Base-by-base conservation (phyloP, 1,284 basidiomycete genomes). In the Agaricales sp. region DNA sequence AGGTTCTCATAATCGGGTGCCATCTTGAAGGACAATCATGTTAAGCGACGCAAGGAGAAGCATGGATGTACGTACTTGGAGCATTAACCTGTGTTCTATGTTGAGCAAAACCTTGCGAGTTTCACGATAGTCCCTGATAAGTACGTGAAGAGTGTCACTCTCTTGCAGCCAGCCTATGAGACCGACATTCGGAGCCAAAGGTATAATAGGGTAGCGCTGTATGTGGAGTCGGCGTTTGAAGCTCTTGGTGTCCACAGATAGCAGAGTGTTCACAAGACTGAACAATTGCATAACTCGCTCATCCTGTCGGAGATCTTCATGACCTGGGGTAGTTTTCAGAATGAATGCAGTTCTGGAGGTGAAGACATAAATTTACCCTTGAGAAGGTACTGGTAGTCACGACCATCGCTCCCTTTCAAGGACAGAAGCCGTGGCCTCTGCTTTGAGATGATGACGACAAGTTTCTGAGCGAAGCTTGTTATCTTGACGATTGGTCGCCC, bases 271-370 rank as follows among this genome's bases (percentile, higher is more conserved):
- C 63, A 99, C 90, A 48, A 99, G 80, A 51, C 95, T 91, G 66
- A 99, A 99, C 11, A 99, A 76, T 65, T 99, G 96, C 96, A 99
- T 99, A 52, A 99, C 96, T 53, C 96, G 81, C 63, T 99, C 96
- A 64, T 99, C 96, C 68, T 99, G 96, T 48, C 96, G 92, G 55
- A 99, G 73, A 70, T 99, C 96, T 68, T 99, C 96, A 67, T 98
- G 95, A n/a, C 91, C 89, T 91, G 53, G 26, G 18, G 35, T 35
- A 22, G 23, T 19, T 12, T 35, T 22, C 12, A 20, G 12, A 3
- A 26, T 24, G 13, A 21, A 18, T 22, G 35, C 11, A 22, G 14
- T 12, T 13, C 23, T 43, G 43, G 16, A 43, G 20, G 39, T 12
- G 25, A 23, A n/a, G 22, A 22, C 25, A 41, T 25, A n/a, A 37